A percentile compares a stretch with the other conserved stretches of the same genome.
Conservation (phyloP, 2,329 filamentous ascomycete species). For the Calcarisporium arbuscula region DNA sequence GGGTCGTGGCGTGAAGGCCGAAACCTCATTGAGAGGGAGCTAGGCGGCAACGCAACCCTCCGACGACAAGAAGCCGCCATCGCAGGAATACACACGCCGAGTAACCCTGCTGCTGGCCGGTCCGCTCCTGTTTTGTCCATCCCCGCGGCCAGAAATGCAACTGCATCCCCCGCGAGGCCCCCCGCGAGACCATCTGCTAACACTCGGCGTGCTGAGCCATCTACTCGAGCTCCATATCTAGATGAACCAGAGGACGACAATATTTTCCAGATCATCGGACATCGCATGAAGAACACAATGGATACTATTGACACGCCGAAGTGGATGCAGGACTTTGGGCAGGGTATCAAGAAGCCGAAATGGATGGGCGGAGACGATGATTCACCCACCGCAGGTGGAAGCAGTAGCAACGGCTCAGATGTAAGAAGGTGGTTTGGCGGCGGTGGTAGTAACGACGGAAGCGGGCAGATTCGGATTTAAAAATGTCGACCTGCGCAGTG, state of each 20-base stretch:
- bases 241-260: constrained; percentile 64
- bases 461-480: constrained; percentile 15
- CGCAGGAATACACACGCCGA: constrained; percentile 16
- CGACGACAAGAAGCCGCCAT: constrained; percentile 40
- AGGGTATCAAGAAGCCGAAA: constrained; percentile 66
- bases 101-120: constrained; percentile 12
- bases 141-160: constrained; percentile 31
- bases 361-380: constrained; percentile 67
- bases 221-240: constrained; percentile 21
- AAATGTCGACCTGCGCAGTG: not conserved
- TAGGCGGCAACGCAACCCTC: constrained; percentile 56
- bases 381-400: constrained; percentile 15
- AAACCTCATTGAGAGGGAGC: constrained; percentile 81
- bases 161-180: constrained; percentile 30
- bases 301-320: constrained; percentile 75
- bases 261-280: constrained; percentile 77
- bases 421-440: constrained; percentile 55
- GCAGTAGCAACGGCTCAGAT: constrained; percentile 29
- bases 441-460: constrained; percentile 22
- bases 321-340: constrained; percentile 70
- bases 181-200: constrained; percentile 29
- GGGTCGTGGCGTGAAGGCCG: constrained; percentile 89
- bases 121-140: constrained; percentile 42
- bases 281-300: constrained; percentile 86
- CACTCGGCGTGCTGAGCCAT: constrained; percentile 21